Conservation (phyloP, 129 eudicot species). For the Flaveria robusta region DNA sequence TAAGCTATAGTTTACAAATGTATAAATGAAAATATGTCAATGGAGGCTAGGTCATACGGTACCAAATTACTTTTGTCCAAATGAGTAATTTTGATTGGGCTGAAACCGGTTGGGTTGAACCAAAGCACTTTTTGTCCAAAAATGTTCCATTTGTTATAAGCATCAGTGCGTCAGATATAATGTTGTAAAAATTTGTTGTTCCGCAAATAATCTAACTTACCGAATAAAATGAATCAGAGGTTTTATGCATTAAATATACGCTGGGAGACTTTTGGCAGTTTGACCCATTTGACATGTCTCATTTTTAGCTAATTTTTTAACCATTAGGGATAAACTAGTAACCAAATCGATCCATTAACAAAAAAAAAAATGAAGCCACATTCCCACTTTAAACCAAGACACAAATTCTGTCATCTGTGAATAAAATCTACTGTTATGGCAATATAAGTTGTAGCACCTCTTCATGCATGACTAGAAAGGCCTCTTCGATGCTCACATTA, state of each 20-base stretch:
- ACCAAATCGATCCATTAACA: neutral
- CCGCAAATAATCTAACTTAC: neutral
- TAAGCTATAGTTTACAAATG: neutral
- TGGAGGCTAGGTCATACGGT: neutral
- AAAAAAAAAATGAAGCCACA: neutral
- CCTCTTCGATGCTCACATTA: conserved; percentile 52
- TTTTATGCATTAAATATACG: neutral
- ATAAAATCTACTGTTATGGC: conserved; percentile 8
- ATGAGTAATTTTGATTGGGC: neutral
- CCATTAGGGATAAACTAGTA: neutral
- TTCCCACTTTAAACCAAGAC: neutral
- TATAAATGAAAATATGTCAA: neutral
- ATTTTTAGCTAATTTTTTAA: neutral
- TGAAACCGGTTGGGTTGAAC: neutral
- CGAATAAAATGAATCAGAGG: neutral
- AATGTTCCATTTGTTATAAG: neutral
- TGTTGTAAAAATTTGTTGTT: too few relatives aligned
- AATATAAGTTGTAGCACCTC: conserved; percentile 37
- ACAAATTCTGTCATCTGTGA: conserved; percentile 12
- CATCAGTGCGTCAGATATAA: neutral
- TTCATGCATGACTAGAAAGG: conserved; percentile 54
- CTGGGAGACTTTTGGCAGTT: neutral
- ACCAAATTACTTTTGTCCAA: neutral
- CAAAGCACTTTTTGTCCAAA: conserved; percentile 1
- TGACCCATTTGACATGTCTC: conserved; percentile 1